Base-by-base conservation (phyloP, 257 asterid species). In the Penstemon davidsonii region DNA sequence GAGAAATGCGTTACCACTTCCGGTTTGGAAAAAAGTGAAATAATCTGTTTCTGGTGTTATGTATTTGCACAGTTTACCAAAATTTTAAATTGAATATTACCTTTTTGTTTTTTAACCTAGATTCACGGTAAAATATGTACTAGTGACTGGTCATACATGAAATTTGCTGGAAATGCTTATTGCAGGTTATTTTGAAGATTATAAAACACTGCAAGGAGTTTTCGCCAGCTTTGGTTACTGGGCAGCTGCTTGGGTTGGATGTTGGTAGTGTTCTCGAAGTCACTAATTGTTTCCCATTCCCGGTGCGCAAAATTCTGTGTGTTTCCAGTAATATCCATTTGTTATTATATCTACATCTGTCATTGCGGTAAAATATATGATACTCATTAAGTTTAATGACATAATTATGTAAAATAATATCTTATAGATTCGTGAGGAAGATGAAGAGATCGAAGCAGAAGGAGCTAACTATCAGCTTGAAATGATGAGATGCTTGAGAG, bases 391-490 rank as follows among this genome's bases (percentile, higher is more conserved):
- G 33, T 1, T 25, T 25, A 25, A 25, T 25, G 33, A 25, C 33
- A 25, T 25, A 25, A 25, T 60, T 9, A 50, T 66, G 49, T 55
- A 33, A 25, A 19, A 49, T 60, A 15, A 4, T 37, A 58, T 66
- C 46, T 45, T 55, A 11, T 74, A 92, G 98, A 82, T 85, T 57
- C 89, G 97, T 7, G 99, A 90, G 79, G 99, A 93, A 73, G 99
- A 93, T 72, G 99, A 93, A 76, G 99, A 93, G 88, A 73, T 88
- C 49, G 99, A 93, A 81, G 92, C 96, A 0, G 99, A 93, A 62
- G 98, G 99, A 73, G 96, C 97, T 63, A 93, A 88, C 79, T 93
- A 93, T 79, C 99, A 93, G 81, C 96, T 93, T 65, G 99, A 93
- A 70, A 87, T 93, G 99, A 93, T 93, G 99, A 84, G 99, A 76